Evolutionary conservation across 805 yeast genomes (phyloP).

Genomic region (Metschnikowia peoriensis): DNA sequence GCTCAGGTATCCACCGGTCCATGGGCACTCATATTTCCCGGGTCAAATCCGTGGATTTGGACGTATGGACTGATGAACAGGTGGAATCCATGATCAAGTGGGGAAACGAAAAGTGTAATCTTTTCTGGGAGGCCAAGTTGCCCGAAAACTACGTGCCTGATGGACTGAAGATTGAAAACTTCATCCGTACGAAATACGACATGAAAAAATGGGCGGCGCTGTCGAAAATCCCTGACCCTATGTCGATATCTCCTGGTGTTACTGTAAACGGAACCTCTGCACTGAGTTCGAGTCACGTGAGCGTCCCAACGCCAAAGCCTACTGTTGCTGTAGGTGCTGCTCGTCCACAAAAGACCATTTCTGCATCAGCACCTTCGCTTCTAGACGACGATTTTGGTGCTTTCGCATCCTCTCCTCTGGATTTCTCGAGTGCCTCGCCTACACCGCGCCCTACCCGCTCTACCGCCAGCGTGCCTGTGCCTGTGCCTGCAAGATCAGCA

Average conservation of each 20-base stretch:
- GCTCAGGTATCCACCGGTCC: constrained; percentile 93
- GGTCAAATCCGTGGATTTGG: constrained; percentile 91
- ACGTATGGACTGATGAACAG: constrained; percentile 95
- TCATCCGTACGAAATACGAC: constrained; percentile 90
- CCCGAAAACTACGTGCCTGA: constrained; percentile 75
- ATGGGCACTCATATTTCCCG: constrained; percentile 94
- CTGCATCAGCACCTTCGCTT: constrained; percentile 10
- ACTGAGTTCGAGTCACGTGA: too few relatives aligned
- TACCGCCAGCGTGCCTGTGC: constrained; percentile 3
- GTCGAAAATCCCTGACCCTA: constrained; percentile 59
- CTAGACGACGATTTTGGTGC: constrained; percentile 45
- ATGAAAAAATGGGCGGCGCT: constrained; percentile 79
- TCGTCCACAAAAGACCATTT: not conserved
- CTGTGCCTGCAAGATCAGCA: constrained; percentile 11
- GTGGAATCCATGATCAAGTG: constrained; percentile 75
- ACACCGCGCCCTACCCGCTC: constrained; percentile 9
- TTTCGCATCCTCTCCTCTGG: constrained; percentile 31
- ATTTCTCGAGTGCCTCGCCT: constrained; percentile 1
- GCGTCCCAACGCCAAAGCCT: too few relatives aligned
- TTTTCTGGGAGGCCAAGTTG: constrained; percentile 79
- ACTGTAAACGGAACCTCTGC: not conserved
- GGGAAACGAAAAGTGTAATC: constrained; percentile 82
- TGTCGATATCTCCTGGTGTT: constrained; percentile 24
- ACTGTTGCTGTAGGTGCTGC: not conserved
- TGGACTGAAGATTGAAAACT: constrained; percentile 80